These are phyloP conservation scores for Naganishia antarctica DNA, from an alignment of 768 basidiomycete species.

Conservation along the genomic window DNA sequence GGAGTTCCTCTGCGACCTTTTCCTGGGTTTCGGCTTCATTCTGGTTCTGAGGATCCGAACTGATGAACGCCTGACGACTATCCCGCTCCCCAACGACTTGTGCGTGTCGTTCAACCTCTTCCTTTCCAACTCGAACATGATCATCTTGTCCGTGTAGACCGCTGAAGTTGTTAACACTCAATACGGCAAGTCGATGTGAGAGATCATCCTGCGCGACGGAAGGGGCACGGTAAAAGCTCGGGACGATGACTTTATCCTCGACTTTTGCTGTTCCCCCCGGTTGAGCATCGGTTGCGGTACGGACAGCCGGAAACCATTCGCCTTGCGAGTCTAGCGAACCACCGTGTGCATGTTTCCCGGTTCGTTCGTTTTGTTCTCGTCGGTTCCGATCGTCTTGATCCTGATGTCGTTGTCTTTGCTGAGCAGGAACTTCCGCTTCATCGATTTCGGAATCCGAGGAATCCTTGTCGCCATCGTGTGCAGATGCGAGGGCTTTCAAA, in stretches of 20 bases:
- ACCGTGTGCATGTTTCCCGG: background rate
- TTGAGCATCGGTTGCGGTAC: background rate
- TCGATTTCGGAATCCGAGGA: background rate
- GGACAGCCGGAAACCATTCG: slow-evolving; percentile 23
- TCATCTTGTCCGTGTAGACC: slow-evolving; percentile 16
- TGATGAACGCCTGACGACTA: background rate
- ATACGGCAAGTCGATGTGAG: slow-evolving; percentile 25
- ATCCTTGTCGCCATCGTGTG: slow-evolving; percentile 1
- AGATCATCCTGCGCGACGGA: slow-evolving; percentile 18
- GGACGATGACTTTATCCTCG: slow-evolving; percentile 22
- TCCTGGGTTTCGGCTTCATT: slow-evolving; percentile 10
- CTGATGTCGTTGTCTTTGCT: background rate
- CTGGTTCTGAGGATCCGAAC: background rate
- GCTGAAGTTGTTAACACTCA: slow-evolving; percentile 28
- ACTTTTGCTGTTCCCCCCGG: background rate
- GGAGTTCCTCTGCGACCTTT: background rate
- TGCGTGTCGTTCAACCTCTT: background rate
- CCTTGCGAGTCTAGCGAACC: slow-evolving; percentile 14
- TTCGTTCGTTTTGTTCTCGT: background rate
- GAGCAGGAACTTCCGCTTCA: background rate
- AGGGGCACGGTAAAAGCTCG: slow-evolving; percentile 22
- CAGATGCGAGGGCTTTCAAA: slow-evolving; percentile 4
- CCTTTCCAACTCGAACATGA: slow-evolving; percentile 2
- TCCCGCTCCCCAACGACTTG: slow-evolving; percentile 11
- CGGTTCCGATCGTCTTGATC: background rate